Evolutionary conservation across 2,329 filamentous ascomycete species (phyloP).

Genomic region (Cordyceps militaris): DNA sequence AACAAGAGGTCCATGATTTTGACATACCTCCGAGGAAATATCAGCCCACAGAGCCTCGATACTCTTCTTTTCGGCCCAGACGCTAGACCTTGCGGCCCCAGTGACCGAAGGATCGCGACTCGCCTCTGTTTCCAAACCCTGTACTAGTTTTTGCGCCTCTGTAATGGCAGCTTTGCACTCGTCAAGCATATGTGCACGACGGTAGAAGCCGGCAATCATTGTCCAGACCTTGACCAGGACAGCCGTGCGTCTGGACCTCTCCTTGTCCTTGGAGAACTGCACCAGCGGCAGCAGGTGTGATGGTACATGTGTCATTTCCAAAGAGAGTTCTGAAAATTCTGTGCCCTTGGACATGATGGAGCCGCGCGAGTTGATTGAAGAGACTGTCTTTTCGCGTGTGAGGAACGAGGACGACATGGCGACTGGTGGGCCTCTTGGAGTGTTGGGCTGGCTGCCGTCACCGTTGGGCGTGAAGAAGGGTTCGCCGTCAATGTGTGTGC

Average conservation of each 20-base stretch:
- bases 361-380: conserved; percentile 39
- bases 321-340: conserved; percentile 32
- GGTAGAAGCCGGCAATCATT: conserved; percentile 81
- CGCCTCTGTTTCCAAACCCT: conserved; percentile 61
- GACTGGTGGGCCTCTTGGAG: conserved; percentile 36
- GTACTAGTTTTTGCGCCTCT: conserved; percentile 73
- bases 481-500: conserved; percentile 43
- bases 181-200: conserved; percentile 69
- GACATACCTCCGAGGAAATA: conserved; percentile 68
- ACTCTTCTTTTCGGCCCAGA: conserved; percentile 75
- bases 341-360: conserved; percentile 34
- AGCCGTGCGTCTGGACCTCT: conserved; percentile 41
- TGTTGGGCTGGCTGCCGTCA: conserved; percentile 35
- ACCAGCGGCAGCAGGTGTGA: conserved; percentile 44
- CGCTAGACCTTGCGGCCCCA: conserved; percentile 53
- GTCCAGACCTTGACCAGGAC: conserved; percentile 78
- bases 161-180: conserved; percentile 73
- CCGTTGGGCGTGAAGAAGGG: conserved; percentile 42
- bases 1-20: not conserved
- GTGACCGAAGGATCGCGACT: conserved; percentile 55
- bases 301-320: conserved; percentile 36
- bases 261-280: conserved; percentile 48
- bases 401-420: conserved; percentile 31
- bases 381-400: conserved; percentile 35
- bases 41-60: conserved; percentile 82